Base-by-base conservation (phyloP, 202 grass and related monocot species). In the Dendrocalamus latiflorus region DNA sequence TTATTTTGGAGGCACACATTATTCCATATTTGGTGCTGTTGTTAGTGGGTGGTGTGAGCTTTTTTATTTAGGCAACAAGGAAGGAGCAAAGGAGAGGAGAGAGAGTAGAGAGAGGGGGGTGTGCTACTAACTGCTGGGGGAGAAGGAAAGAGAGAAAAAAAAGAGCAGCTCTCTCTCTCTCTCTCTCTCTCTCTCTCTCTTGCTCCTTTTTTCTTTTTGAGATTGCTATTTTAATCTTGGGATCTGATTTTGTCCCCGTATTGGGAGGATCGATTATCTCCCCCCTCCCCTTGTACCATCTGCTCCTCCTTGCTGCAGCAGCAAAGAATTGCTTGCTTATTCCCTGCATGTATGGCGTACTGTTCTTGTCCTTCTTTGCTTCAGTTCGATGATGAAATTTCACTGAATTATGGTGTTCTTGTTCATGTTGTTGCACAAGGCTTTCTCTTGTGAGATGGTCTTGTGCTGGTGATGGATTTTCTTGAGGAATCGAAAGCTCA, bases 201-300 rank as follows among this genome's bases (percentile, higher is more conserved):
- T 54, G 5, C 43, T 47, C 54, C n/a, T n/a, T 85, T 72, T 83
- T 81, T 79, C 67, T 61, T 79, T 88, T 82, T 72, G 65, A 71
- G 76, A 42, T 88, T 83, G 81, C 73, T 82, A 85, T 88, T 93
- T 90, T 88, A 77, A 85, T 86, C 75, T 70, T 51, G 88, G 92
- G 92, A 97, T 94, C 91, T 80, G 88, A 92, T 94, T 91, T 84
- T 97, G 92, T 97, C 92, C 77, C 94, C 88, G 82, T 90, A 92
- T 88, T 92, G 88, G 92, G 86, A 93, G 88, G 92, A 89, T 88
- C 84, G 48, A 87, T 87, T 91, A 87, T 79, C 81, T 84, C 68
- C 78, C 6, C 70, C 54, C 16, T 25, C 68, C 21, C 66, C 37
- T 77, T 60, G 54, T 55, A 60, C 42, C 81, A 43, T 57, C 61